These are phyloP conservation scores for Candida boidinii DNA, from an alignment of 805 yeast species.

Conservation along the genomic window DNA sequence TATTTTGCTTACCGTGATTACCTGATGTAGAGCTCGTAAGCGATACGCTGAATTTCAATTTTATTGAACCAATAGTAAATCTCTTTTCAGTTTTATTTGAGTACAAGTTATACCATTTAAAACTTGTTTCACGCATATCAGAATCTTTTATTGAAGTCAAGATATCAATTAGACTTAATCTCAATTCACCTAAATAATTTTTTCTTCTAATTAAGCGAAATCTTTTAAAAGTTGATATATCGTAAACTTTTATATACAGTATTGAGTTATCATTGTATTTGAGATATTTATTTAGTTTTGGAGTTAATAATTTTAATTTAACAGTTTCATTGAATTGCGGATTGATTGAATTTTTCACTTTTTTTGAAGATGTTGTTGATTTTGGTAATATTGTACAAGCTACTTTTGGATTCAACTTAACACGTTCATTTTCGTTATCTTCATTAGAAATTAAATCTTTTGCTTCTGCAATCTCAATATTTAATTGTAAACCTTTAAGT, in stretches of 20 bases:
- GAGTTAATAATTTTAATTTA: slow-evolving; percentile 7
- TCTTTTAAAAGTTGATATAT: background rate
- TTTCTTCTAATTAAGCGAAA: slow-evolving; percentile 14
- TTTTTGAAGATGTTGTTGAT: slow-evolving; percentile 8
- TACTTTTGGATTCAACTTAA: slow-evolving; percentile 11
- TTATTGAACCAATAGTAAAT: slow-evolving; percentile 19
- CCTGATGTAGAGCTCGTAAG: slow-evolving; percentile 2
- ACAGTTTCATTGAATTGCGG: slow-evolving; percentile 15
- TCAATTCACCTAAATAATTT: slow-evolving; percentile 20
- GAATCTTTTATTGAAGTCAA: slow-evolving; percentile 6
- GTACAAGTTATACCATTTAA: slow-evolving; percentile 14
- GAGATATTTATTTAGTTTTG: slow-evolving; percentile 3
- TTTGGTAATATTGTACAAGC: slow-evolving; percentile 9
- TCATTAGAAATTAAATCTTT: slow-evolving; percentile 7
- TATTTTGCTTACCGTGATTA: background rate
- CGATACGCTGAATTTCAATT: slow-evolving; percentile 13
- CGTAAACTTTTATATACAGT: background rate
- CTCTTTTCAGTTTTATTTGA: slow-evolving; percentile 17
- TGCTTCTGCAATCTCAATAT: slow-evolving; percentile 11
- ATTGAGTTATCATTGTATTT: slow-evolving; percentile 1
- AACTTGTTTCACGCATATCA: slow-evolving; percentile 11
- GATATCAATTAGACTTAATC: slow-evolving; percentile 16
- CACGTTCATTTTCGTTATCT: slow-evolving; percentile 1
- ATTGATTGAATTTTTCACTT: slow-evolving; percentile 6
- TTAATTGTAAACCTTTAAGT: slow-evolving; percentile 10